These are phyloP conservation scores for Mycosarcoma mackinlayi DNA, from an alignment of 1,284 basidiomycete species.

Conservation along the genomic window DNA sequence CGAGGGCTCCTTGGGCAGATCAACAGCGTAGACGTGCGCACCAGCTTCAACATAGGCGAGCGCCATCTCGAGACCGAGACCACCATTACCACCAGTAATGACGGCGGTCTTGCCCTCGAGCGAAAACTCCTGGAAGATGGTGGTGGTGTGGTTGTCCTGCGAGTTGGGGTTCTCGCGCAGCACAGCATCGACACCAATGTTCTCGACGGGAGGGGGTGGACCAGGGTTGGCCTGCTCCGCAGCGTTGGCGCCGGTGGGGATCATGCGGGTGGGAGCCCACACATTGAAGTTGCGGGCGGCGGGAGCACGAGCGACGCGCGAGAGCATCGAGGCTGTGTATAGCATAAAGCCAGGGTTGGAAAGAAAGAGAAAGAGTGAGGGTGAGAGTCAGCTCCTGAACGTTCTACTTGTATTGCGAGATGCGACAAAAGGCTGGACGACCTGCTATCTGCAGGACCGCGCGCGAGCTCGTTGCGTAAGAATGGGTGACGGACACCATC, in stretches of 20 bases:
- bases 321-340: slow-evolving; percentile 40
- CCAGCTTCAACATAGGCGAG: slow-evolving; percentile 81
- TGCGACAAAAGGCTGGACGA: too few relatives aligned
- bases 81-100: slow-evolving; percentile 75
- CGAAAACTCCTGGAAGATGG: slow-evolving; percentile 78
- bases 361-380: background rate
- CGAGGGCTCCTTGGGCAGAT: slow-evolving; percentile 76
- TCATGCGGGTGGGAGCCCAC: slow-evolving; percentile 44
- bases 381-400: slow-evolving; percentile 3
- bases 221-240: slow-evolving; percentile 63
- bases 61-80: slow-evolving; percentile 84
- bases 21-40: slow-evolving; percentile 81
- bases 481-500: too few relatives aligned
- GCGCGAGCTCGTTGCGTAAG: too few relatives aligned
- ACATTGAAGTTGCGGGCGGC: slow-evolving; percentile 41
- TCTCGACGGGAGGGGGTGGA: slow-evolving; percentile 61
- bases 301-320: slow-evolving; percentile 38
- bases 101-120: slow-evolving; percentile 79
- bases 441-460: too few relatives aligned
- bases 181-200: slow-evolving; percentile 66
- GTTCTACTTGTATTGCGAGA: background rate
- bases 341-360: background rate
- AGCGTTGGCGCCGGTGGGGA: slow-evolving; percentile 37
- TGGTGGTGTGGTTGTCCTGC: slow-evolving; percentile 63
- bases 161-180: slow-evolving; percentile 59